phyloP scores from a whole-genome alignment of 768 basidiomycete genomes.

The Auriscalpium microsporum region DNA sequence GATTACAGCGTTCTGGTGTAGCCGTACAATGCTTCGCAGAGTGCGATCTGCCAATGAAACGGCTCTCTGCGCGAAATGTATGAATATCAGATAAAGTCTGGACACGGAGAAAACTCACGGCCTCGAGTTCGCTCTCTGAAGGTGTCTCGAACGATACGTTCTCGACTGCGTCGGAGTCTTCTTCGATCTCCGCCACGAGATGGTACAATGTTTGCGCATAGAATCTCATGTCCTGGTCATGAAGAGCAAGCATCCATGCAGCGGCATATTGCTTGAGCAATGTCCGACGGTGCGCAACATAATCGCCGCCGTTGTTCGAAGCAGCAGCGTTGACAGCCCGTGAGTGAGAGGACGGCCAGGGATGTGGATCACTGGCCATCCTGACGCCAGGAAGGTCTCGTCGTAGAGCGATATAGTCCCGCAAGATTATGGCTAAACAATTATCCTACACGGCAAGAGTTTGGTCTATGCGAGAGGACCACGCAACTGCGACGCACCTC shows the following conservation, averaged over 20 bases:
- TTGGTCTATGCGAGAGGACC: not conserved
- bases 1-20: constrained; percentile 43
- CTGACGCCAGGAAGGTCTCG: constrained; percentile 58
- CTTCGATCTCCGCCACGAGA: constrained; percentile 39
- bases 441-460: constrained; percentile 41
- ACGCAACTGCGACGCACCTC: constrained; percentile 39
- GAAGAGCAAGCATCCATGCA: constrained; percentile 64
- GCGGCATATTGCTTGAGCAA: constrained; percentile 48
- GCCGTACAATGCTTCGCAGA: constrained; percentile 44
- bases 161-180: constrained; percentile 15
- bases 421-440: constrained; percentile 54
- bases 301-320: constrained; percentile 59
- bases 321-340: constrained; percentile 32
- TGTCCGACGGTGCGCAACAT: constrained; percentile 48
- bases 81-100: not conserved
- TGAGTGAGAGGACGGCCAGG: constrained; percentile 44
- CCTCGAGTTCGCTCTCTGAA: not conserved
- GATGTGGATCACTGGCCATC: constrained; percentile 28
- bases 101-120: not conserved
- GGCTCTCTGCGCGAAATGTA: not conserved
- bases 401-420: constrained; percentile 56
- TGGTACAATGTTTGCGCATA: constrained; percentile 51
- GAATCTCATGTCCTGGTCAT: constrained; percentile 45
- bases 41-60: constrained; percentile 28
- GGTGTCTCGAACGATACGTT: not conserved